These are phyloP conservation scores for Arctostaphylos glauca DNA, from an alignment of 148 eudicot genomes.

Conservation along the genomic window DNA sequence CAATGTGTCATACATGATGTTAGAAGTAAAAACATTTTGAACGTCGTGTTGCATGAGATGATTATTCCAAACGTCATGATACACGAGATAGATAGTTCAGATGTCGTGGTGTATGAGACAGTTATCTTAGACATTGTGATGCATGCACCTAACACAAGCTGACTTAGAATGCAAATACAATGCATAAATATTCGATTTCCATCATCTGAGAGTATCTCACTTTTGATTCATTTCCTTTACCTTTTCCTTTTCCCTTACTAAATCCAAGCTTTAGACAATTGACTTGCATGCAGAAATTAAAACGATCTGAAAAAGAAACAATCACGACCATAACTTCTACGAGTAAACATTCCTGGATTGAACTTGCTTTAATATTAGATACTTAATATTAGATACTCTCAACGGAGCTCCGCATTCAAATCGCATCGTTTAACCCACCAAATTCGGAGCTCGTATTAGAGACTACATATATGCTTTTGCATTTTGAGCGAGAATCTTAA, in stretches of 20 bases:
- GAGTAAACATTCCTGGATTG: neutral
- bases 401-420: neutral
- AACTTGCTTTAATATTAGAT: neutral
- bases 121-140: too few species aligned
- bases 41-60: too few species aligned
- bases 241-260: neutral
- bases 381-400: neutral
- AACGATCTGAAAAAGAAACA: neutral
- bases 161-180: too few species aligned
- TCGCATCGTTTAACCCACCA: neutral
- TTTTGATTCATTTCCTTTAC: neutral
- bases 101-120: too few species aligned
- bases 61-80: too few species aligned
- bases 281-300: neutral
- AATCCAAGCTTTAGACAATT: neutral
- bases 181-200: too few species aligned
- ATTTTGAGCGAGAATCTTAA: neutral
- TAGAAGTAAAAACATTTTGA: too few species aligned
- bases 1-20: too few species aligned
- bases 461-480: neutral
- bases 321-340: neutral
- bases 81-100: too few species aligned
- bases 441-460: neutral
- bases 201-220: too few species aligned
- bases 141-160: too few species aligned